These are phyloP conservation scores for Yamadazyma diospyri DNA, from an alignment of 1,139 yeast genomes.

Conservation along the genomic window DNA sequence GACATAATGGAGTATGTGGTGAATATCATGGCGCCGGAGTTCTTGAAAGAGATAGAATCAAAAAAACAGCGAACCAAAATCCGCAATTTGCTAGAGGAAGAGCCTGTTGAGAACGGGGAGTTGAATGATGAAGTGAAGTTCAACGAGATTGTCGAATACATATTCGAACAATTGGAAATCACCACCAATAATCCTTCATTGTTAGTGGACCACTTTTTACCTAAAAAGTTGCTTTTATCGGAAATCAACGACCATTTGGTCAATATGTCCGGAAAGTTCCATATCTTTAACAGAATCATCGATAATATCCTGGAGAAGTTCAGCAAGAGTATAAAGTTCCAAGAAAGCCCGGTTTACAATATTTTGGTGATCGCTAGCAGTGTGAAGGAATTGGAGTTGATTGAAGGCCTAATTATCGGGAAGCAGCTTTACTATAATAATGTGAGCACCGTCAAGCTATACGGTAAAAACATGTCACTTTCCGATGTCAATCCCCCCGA, in stretches of 20 bases:
- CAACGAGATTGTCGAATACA: conserved; percentile 21
- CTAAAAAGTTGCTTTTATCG: conserved; percentile 60
- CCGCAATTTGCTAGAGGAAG: conserved; percentile 28
- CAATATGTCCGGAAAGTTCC: conserved; percentile 57
- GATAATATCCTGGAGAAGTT: conserved; percentile 24
- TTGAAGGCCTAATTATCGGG: conserved; percentile 67
- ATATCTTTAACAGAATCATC: conserved; percentile 49
- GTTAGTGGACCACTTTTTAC: conserved; percentile 71
- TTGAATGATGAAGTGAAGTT: conserved; percentile 10
- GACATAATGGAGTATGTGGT: conserved; percentile 54
- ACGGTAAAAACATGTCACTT: conserved; percentile 32
- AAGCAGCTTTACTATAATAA: conserved; percentile 55
- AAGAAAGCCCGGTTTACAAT: conserved; percentile 16
- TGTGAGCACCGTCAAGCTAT: conserved; percentile 58
- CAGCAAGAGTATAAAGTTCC: conserved; percentile 13
- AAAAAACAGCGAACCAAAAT: conserved; percentile 31
- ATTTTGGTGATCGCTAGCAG: conserved; percentile 57
- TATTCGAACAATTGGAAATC: conserved; percentile 48
- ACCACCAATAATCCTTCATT: conserved; percentile 64
- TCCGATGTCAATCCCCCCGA: conserved; percentile 2
- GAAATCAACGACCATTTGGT: conserved; percentile 57
- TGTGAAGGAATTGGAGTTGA: conserved; percentile 64
- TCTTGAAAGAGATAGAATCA: conserved; percentile 28
- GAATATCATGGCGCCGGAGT: conserved; percentile 46
- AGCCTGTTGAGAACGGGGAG: conserved; percentile 10